Conservation (phyloP, 805 yeast genomes). For the Candida sakaeoensis region DNA sequence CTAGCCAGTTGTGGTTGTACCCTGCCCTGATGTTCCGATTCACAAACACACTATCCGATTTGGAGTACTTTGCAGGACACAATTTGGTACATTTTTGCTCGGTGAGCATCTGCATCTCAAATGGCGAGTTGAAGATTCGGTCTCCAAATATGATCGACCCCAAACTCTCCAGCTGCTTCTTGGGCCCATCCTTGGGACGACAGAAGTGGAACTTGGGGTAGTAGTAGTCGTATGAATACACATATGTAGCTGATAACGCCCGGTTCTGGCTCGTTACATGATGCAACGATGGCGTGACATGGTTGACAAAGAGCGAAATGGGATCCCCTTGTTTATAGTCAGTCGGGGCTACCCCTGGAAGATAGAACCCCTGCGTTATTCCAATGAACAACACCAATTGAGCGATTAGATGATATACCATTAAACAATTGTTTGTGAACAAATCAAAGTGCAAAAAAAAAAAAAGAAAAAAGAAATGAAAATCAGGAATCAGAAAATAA, state of each 20-base stretch:
- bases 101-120: conserved; percentile 72
- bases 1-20: conserved; percentile 85
- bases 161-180: conserved; percentile 79
- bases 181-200: conserved; percentile 60
- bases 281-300: conserved; percentile 74
- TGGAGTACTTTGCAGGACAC: conserved; percentile 60
- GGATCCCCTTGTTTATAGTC: conserved; percentile 70
- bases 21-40: conserved; percentile 77
- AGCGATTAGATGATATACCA: conserved; percentile 11
- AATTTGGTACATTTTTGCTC: conserved; percentile 63
- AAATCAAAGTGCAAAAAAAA: too few relatives aligned
- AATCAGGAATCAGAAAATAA: neutral
- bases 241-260: conserved; percentile 47
- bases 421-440: too few relatives aligned
- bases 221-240: conserved; percentile 80
- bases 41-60: conserved; percentile 69
- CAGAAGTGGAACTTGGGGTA: conserved; percentile 83
- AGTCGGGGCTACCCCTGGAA: conserved; percentile 96
- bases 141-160: conserved; percentile 96
- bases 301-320: conserved; percentile 82
- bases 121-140: conserved; percentile 90
- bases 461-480: neutral
- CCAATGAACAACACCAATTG: conserved; percentile 17
- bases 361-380: conserved; percentile 59
- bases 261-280: conserved; percentile 24